phyloP scores from a whole-genome alignment of 805 yeast species.

The Ogataea allantospora region DNA sequence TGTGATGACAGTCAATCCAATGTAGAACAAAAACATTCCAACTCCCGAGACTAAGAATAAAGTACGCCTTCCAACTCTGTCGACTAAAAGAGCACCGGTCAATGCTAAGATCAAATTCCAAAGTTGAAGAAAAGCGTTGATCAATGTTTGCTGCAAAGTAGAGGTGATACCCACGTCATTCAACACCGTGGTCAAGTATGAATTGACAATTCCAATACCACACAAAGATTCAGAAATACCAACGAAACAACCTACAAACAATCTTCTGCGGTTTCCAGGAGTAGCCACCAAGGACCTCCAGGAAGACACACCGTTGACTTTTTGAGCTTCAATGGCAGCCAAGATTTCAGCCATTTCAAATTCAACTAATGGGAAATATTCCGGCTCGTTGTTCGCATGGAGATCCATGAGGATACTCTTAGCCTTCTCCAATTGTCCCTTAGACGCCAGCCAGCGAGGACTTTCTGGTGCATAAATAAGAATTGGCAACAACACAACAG shows the following conservation, averaged over 20 bases:
- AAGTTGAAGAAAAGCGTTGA: conserved; percentile 51
- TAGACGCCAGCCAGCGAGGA: conserved; percentile 35
- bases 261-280: conserved; percentile 41
- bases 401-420: conserved; percentile 30
- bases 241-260: conserved; percentile 30
- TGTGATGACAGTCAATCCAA: conserved; percentile 45
- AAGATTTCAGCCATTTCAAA: conserved; percentile 36
- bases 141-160: conserved; percentile 42
- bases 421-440: conserved; percentile 36
- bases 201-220: conserved; percentile 46
- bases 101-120: conserved; percentile 41
- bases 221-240: conserved; percentile 38
- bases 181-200: conserved; percentile 45
- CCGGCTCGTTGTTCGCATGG: conserved; percentile 37
- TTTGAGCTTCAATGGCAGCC: conserved; percentile 32
- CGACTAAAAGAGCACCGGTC: conserved; percentile 30
- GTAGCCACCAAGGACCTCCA: conserved; percentile 36
- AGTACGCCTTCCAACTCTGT: conserved; percentile 36
- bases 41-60: conserved; percentile 36
- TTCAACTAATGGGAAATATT: conserved; percentile 32
- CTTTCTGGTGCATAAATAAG: conserved; percentile 38
- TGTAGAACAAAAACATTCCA: conserved; percentile 38
- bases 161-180: conserved; percentile 51
- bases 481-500: conserved; percentile 32
- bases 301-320: conserved; percentile 30